These are phyloP conservation scores for Acacia acuminata DNA, from an alignment of 306 rosid species.

Conservation along the genomic window DNA sequence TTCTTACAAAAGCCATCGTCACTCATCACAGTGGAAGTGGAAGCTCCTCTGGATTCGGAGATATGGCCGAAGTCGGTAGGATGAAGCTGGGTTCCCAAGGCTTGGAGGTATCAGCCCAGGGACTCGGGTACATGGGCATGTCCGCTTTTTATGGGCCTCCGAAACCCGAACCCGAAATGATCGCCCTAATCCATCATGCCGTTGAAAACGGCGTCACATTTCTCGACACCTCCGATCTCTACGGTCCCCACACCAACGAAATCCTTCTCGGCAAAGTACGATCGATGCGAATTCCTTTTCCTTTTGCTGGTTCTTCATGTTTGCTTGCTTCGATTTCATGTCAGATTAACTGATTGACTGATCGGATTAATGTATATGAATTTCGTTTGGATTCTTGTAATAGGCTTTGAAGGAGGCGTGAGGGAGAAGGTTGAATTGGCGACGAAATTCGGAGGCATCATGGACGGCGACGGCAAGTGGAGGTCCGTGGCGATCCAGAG, in stretches of 20 bases:
- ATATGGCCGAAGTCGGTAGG: background rate
- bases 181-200: constrained; percentile 64
- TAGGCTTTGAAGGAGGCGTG: constrained; percentile 47
- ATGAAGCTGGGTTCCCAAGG: background rate
- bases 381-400: background rate
- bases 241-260: constrained; percentile 61
- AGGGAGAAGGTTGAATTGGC: constrained; percentile 61
- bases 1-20: no score
- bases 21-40: background rate
- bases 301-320: background rate
- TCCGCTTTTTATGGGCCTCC: constrained; percentile 67
- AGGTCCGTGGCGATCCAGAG: constrained; percentile 54
- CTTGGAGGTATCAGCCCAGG: constrained; percentile 50
- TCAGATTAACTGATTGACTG: no score
- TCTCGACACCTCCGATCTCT: constrained; percentile 65
- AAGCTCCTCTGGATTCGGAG: background rate
- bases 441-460: constrained; percentile 54
- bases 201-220: constrained; percentile 55
- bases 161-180: constrained; percentile 71
- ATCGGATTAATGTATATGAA: background rate
- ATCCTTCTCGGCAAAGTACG: constrained; percentile 46
- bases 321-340: background rate
- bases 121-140: constrained; percentile 78
- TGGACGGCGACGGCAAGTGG: constrained; percentile 22
- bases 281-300: background rate